Evolutionary conservation across 1,284 basidiomycete genomes (phyloP), one percentile per base, ranked within the genome.

Genomic region (Apiotrichum sp.): DNA sequence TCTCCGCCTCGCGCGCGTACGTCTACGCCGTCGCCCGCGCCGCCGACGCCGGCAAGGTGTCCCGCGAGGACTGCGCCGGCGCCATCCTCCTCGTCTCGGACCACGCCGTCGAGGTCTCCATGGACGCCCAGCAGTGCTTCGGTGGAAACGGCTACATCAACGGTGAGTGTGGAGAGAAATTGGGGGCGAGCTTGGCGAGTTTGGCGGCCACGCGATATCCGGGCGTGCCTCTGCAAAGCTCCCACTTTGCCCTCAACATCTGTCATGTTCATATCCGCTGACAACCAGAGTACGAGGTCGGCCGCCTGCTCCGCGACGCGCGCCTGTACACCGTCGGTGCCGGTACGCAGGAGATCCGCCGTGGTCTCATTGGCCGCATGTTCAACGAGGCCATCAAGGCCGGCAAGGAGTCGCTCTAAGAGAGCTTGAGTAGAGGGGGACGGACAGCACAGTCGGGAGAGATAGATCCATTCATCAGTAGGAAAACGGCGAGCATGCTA

Each of bases 111-210:
- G 89, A 93, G 72, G 89, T 95, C n/a, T 84, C 90, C 2, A 77
- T 89, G 65, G 91, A 95, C 67, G 89, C 84, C 6, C 89, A 91
- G 85, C 91, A 95, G 69, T 91, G 88, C 71, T 79, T 93, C 34
- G 91, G 91, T 57, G 91, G 91, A 5, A 93, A 93, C 71, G 91
- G 91, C 6, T 93, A 93, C 70, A 91, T 93, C 71, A 91, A 93
- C 63, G 89, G 88, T 86, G 55, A 60, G 78, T 72, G 14, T 6
- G n/a, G 16, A 11, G 29, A 36, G 36, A 22, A 8, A 13, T 38
- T 38, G 7, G 8, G 13, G 36, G 36, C 36, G 36, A 38, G 36
- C 8, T 13, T 8, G 36, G 36, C 36, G 36, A 38, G 13, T 8
- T 13, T 38, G 36, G 36, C 36, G 36, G 36, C 36, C 36, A 13